Conservation (phyloP, 768 basidiomycete genomes). For the Russula abietina region DNA sequence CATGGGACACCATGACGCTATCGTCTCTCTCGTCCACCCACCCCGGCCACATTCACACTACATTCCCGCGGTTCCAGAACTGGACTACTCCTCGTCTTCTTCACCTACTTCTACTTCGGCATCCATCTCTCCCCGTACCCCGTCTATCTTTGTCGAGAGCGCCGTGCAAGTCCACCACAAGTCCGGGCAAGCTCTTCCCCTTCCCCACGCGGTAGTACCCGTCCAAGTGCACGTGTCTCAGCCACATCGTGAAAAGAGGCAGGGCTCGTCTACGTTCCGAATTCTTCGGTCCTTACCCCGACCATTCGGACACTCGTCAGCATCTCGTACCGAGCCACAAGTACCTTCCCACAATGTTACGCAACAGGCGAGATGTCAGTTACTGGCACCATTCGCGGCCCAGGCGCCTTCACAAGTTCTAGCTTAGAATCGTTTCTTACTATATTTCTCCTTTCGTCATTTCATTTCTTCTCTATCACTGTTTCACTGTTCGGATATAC, state of each 20-base stretch:
- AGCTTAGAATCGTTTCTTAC: conserved; percentile 13
- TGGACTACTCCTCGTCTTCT: not conserved
- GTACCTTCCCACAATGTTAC: conserved; percentile 2
- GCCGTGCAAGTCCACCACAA: conserved; percentile 2
- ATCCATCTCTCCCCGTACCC: conserved; percentile 22
- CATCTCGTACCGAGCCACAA: conserved; percentile 10
- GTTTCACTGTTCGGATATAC: not conserved
- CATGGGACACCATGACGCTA: conserved; percentile 36
- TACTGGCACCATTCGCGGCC: conserved; percentile 19
- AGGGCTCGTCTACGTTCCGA: conserved; percentile 18
- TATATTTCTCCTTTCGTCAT: not conserved
- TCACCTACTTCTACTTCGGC: conserved; percentile 14
- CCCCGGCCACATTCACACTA: not conserved
- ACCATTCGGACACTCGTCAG: conserved; percentile 8
- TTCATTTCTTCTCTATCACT: not conserved
- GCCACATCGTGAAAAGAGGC: conserved; percentile 10
- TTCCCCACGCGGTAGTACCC: conserved; percentile 1
- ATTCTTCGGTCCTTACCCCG: conserved; percentile 21
- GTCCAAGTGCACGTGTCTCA: conserved; percentile 6
- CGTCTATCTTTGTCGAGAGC: not conserved
- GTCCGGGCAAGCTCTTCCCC: not conserved
- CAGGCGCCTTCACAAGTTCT: conserved; percentile 18
- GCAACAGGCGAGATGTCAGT: conserved; percentile 15
- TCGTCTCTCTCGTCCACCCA: conserved; percentile 27
- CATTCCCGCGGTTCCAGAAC: conserved; percentile 5